Conservation (phyloP, 169 alveolate genomes). For the Theileria luwenshuni region DNA sequence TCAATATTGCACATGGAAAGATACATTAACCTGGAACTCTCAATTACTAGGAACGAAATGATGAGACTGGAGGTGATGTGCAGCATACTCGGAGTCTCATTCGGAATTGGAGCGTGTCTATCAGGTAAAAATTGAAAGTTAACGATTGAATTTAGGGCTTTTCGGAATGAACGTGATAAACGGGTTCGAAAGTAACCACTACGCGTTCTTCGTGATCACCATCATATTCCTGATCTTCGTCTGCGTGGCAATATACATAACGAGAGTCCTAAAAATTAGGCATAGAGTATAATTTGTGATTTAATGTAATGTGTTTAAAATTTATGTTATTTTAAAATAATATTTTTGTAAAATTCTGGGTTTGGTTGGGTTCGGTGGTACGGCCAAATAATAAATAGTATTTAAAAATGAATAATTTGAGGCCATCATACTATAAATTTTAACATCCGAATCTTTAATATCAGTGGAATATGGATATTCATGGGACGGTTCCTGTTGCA, state of each 20-base stretch:
- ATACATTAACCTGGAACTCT: conserved; percentile 71
- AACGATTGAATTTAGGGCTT: conserved; percentile 63
- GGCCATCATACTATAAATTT: not conserved
- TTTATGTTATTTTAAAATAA: not conserved
- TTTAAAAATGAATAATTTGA: not conserved
- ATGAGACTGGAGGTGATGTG: conserved; percentile 78
- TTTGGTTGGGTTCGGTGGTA: not conserved
- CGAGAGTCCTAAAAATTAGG: conserved; percentile 62
- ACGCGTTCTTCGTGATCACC: conserved; percentile 71
- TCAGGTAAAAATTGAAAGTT: conserved; percentile 59
- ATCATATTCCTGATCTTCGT: conserved; percentile 38
- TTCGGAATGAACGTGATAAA: conserved; percentile 80
- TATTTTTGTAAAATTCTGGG: not conserved
- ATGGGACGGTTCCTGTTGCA: conserved; percentile 14
- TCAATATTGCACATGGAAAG: conserved; percentile 73
- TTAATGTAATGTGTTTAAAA: not conserved
- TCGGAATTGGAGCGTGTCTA: conserved; percentile 80
- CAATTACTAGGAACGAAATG: conserved; percentile 79
- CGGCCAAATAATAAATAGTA: not conserved
- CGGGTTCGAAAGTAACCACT: conserved; percentile 67
- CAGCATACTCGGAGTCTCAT: conserved; percentile 76
- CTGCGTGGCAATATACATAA: conserved; percentile 56
- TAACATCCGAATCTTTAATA: not conserved
- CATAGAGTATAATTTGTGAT: conserved; percentile 65
- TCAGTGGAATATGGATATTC: conserved; percentile 3